Conservation (phyloP, 371 early-diverging fungal species). For the Capniomyces stellatus region DNA sequence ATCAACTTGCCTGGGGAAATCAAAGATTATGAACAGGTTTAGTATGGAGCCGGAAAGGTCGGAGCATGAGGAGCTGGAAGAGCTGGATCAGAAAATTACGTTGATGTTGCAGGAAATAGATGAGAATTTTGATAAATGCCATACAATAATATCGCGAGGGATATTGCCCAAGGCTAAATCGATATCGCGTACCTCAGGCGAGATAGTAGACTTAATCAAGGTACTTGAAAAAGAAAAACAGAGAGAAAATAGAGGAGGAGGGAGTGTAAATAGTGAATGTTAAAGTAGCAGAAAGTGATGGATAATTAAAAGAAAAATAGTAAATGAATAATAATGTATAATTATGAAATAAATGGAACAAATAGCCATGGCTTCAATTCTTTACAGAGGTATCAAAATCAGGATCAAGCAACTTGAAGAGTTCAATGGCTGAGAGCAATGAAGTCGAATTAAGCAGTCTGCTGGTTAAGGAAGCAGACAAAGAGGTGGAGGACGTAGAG, state of each 20-base stretch:
- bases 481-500: background rate
- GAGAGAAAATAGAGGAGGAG: no score
- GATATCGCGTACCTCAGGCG: slow-evolving; percentile 14
- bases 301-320: no score
- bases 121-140: slow-evolving; percentile 23
- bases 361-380: slow-evolving; percentile 22
- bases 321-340: no score
- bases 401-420: slow-evolving; percentile 5
- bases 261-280: no score
- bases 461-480: no score
- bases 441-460: no score
- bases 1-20: no score
- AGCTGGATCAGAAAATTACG: slow-evolving; percentile 21
- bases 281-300: no score
- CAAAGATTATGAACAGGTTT: no score
- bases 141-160: slow-evolving; percentile 19
- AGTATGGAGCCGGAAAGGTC: no score
- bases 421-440: background rate
- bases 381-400: slow-evolving; percentile 18
- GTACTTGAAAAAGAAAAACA: no score
- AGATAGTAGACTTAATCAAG: slow-evolving; percentile 17
- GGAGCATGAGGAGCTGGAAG: slow-evolving; percentile 20
- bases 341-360: no score
- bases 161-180: slow-evolving; percentile 21
- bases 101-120: slow-evolving; percentile 20